Base-by-base conservation (phyloP, 1,139 yeast genomes). In the Taphrina flavorubra region DNA sequence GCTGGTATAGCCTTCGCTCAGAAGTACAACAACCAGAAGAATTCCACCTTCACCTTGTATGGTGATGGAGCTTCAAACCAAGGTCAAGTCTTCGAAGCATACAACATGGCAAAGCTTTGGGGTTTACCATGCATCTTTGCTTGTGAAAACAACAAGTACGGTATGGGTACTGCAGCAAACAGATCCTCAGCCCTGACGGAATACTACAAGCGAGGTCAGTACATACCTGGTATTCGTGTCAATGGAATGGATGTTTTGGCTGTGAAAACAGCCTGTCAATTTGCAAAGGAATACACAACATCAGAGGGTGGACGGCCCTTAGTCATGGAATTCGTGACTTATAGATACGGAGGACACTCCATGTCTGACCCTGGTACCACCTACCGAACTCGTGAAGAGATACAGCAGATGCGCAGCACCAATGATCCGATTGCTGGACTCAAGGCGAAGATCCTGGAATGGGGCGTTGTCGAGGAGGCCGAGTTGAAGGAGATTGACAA, bases 11-110 rank as follows among this genome's bases (percentile, higher is more conserved):
- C 97, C 13, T 94, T 92, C 82, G 96, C 98, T 74, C 98, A 94
- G 83, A 92, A 92, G 83, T 94, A 95, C 84, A 85, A 86, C 79
- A 87, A 87, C 76, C 92, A 91, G 77, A 84, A 84, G 74, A 87
- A 87, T 75, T 92, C 95, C 76, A 85, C 95, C 70, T 94, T 92
- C 81, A 82, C 96, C 72, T 83, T 94, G 74, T 94, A 94, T 81
- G 99, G 99, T 82, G 99, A 94, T 78, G 99, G 99, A 85, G 99
- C 99, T 69, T 88, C 98, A 73, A 94, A 94, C 84, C 99, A 94
- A 82, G 99, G 99, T 78, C 99, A 94, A 83, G 97, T 92, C 72
- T 95, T 94, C 77, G 99, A 94, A 83, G 81, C 97, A 65, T 94
- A 84, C 85, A 94, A 94, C 86, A 94, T 94, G 99, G 99, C 99